A percentile compares a stretch with the other conserved stretches of the same genome.
Conservation (phyloP, 768 basidiomycete genomes). For the Coprinopsis strossmayeri region DNA sequence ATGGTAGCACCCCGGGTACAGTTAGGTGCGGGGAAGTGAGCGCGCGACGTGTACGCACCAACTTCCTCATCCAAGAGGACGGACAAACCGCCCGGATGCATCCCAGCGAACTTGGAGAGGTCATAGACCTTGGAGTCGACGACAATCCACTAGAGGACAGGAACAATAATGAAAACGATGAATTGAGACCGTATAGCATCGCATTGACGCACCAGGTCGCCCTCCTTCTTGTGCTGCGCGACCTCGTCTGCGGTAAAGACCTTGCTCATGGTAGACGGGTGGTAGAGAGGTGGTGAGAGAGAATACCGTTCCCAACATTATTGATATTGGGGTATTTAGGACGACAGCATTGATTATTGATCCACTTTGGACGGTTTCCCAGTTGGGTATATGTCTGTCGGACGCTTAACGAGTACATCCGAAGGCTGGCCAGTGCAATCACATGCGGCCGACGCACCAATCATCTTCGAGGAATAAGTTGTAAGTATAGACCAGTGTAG, state of each 20-base stretch:
- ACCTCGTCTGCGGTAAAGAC: constrained; percentile 31
- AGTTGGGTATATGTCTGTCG: too few species aligned
- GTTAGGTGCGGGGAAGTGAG: constrained; percentile 7
- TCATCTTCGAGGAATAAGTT: too few species aligned
- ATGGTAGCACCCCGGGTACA: too few species aligned
- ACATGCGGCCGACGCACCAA: too few species aligned
- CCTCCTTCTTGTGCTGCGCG: constrained; percentile 64
- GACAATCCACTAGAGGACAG: constrained; percentile 76
- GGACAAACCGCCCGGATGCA: constrained; percentile 80
- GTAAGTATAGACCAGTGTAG: too few species aligned
- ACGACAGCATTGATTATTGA: too few species aligned
- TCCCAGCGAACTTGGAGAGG: constrained; percentile 66
- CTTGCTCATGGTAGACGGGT: constrained; percentile 18
- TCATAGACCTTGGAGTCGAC: constrained; percentile 70
- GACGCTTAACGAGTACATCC: too few species aligned
- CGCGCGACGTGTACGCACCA: constrained; percentile 35
- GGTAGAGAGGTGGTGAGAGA: not conserved
- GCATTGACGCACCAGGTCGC: constrained; percentile 63
- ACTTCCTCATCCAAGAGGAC: constrained; percentile 77
- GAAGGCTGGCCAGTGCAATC: too few species aligned
- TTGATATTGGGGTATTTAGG: too few species aligned
- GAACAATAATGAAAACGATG: too few species aligned
- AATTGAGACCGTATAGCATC: too few species aligned
- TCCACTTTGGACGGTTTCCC: too few species aligned
- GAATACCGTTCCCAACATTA: constrained; percentile 25